Percentiles rank a stretch among this genome's conserved stretches.
These are phyloP conservation scores for Pilatotrama ljubarskyi DNA, from an alignment of 768 basidiomycete genomes.

Conservation along the genomic window DNA sequence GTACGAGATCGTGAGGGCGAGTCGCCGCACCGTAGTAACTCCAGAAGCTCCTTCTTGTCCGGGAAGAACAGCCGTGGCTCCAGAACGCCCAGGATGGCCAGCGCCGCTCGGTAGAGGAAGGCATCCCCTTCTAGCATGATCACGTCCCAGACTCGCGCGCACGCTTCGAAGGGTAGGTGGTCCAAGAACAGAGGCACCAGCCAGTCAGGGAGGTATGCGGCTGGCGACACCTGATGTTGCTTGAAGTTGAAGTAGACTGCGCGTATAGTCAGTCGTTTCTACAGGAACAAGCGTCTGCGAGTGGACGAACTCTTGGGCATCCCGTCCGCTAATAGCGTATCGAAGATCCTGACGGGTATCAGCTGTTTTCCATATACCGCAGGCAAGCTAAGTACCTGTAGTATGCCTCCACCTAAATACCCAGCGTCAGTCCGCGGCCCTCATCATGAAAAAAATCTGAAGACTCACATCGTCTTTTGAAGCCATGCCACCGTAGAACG, in stretches of 20 bases:
- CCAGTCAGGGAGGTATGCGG: slow-evolving; percentile 84
- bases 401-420: slow-evolving; percentile 79
- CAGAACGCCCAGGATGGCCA: slow-evolving; percentile 80
- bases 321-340: slow-evolving; percentile 85
- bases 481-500: slow-evolving; percentile 75
- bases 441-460: slow-evolving; percentile 11
- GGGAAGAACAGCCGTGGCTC: slow-evolving; percentile 90
- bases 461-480: slow-evolving; percentile 76
- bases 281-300: not conserved
- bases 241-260: slow-evolving; percentile 94
- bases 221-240: slow-evolving; percentile 86
- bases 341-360: slow-evolving; percentile 68
- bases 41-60: slow-evolving; percentile 73
- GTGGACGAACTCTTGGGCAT: slow-evolving; percentile 82
- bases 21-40: slow-evolving; percentile 66
- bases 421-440: slow-evolving; percentile 23
- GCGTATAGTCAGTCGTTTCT: not conserved
- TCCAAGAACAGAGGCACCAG: slow-evolving; percentile 76
- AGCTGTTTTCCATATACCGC: not conserved
- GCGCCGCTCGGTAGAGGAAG: slow-evolving; percentile 80
- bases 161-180: slow-evolving; percentile 89
- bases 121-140: slow-evolving; percentile 86
- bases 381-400: slow-evolving; percentile 60
- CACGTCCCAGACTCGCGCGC: slow-evolving; percentile 88
- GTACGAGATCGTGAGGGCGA: not conserved